A percentile compares a stretch with the other conserved stretches of the same genome.
Conservation (phyloP, 495 filamentous ascomycete genomes). For the Aspergillus hancockii region DNA sequence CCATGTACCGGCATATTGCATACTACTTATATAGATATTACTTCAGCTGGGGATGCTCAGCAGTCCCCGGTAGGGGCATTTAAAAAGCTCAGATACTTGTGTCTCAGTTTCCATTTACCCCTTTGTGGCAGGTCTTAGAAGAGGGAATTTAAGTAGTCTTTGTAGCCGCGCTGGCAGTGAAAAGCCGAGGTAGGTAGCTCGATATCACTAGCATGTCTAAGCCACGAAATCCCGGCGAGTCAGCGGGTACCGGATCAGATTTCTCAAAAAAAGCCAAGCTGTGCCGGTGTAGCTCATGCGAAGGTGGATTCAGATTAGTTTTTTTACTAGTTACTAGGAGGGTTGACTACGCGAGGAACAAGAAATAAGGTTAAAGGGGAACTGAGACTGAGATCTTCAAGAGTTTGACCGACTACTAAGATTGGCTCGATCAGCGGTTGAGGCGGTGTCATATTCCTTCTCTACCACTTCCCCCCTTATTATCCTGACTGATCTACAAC, state of each 20-base stretch:
- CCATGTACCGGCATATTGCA: not conserved
- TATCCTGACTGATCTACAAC: not conserved
- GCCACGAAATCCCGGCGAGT: not conserved
- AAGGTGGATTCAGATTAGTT: not conserved
- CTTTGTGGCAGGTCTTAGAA: not conserved
- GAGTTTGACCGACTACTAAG: not conserved
- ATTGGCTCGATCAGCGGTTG: not conserved
- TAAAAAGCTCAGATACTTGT: not conserved
- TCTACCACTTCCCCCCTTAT: not conserved
- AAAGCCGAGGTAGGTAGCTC: not conserved
- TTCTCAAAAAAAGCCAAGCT: not conserved
- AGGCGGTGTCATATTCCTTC: not conserved
- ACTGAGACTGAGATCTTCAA: not conserved
- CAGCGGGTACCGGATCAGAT: not conserved
- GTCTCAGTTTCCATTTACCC: not conserved
- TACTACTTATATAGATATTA: not conserved
- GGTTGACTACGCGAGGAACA: not conserved
- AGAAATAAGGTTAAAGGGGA: slow-evolving; percentile 3
- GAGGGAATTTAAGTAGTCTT: not conserved
- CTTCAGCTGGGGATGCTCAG: not conserved
- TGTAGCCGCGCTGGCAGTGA: not conserved
- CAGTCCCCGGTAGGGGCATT: too few species aligned
- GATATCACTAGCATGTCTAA: not conserved
- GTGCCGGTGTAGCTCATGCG: not conserved
- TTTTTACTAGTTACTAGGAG: not conserved